Evolutionary conservation across 75 land plant genomes (phyloP).

Genomic region (Pinus albicaulis): DNA sequence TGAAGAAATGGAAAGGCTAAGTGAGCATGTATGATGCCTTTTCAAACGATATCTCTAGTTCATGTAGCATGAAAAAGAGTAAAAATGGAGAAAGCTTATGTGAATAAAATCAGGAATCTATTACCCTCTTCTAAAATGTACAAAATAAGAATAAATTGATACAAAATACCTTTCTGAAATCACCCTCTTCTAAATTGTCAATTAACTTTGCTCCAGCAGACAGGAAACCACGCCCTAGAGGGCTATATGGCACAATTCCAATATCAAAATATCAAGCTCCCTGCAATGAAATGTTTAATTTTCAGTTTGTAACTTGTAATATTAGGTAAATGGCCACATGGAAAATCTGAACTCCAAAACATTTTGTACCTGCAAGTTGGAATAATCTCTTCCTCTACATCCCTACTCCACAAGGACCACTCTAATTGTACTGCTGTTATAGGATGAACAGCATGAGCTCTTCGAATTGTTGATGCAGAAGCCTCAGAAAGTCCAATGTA

Average conservation of each 20-base stretch:
- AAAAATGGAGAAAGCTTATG: no score
- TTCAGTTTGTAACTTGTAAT: no score
- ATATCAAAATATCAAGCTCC: slow-evolving; percentile 68
- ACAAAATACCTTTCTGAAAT: slow-evolving; percentile 30
- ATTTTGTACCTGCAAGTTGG: slow-evolving; percentile 52
- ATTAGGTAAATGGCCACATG: no score
- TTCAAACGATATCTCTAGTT: no score
- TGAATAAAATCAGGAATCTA: no score
- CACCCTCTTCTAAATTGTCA: slow-evolving; percentile 20
- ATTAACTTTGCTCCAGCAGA: slow-evolving; percentile 30
- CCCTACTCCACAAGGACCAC: slow-evolving; percentile 63
- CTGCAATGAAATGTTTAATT: slow-evolving; percentile 19
- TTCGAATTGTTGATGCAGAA: slow-evolving; percentile 40
- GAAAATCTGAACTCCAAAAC: no score
- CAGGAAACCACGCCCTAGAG: slow-evolving; percentile 55
- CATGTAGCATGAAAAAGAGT: no score
- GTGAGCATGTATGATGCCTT: no score
- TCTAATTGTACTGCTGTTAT: slow-evolving; percentile 58
- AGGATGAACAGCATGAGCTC: slow-evolving; percentile 71
- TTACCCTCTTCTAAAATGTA: no score
- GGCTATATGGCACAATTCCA: slow-evolving; percentile 62
- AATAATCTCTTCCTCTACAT: slow-evolving; percentile 46
- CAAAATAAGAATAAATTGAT: no score
- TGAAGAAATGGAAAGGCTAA: no score
- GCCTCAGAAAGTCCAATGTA: slow-evolving; percentile 58